Conservation (phyloP, 1,284 basidiomycete genomes). For the Trichosporon sp. region DNA sequence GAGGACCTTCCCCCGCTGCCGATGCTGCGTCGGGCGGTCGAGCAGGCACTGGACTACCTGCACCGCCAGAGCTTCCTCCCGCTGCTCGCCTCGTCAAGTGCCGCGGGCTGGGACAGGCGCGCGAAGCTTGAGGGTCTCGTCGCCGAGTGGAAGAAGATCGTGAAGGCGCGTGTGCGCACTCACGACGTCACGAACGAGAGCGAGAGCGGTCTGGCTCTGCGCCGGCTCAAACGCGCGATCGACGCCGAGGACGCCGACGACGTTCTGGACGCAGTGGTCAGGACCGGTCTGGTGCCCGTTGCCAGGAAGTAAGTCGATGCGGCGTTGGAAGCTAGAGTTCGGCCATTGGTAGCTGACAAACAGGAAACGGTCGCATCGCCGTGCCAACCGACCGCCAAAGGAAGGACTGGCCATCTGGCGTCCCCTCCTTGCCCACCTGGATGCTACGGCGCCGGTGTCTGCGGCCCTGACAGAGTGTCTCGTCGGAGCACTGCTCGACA, state of each 20-base stretch:
- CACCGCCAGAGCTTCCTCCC: conserved; percentile 74
- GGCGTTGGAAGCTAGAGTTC: not conserved
- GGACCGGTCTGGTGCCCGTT: conserved; percentile 73
- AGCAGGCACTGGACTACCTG: conserved; percentile 65
- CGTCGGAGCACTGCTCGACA: conserved; percentile 24
- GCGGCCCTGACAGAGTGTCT: conserved; percentile 23
- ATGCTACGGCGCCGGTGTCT: not conserved
- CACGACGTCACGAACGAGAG: conserved; percentile 74
- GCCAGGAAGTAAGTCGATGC: conserved; percentile 68
- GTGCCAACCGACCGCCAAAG: conserved; percentile 39
- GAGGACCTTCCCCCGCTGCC: conserved; percentile 88
- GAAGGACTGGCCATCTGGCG: conserved; percentile 46
- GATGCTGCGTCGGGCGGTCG: conserved; percentile 73
- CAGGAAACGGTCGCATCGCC: conserved; percentile 28
- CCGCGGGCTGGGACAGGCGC: conserved; percentile 52
- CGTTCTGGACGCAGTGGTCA: conserved; percentile 65
- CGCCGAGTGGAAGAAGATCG: conserved; percentile 51
- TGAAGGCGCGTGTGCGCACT: conserved; percentile 58
- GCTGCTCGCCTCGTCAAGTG: conserved; percentile 65
- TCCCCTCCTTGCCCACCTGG: conserved; percentile 27
- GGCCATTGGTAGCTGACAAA: conserved; percentile 10
- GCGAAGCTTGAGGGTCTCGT: conserved; percentile 59
- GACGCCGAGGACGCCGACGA: conserved; percentile 64
- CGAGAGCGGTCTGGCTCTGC: conserved; percentile 57
- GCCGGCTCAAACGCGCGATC: conserved; percentile 47